These are phyloP conservation scores for Gentiana dahurica DNA, from an alignment of 257 asterid genomes.

Conservation along the genomic window DNA sequence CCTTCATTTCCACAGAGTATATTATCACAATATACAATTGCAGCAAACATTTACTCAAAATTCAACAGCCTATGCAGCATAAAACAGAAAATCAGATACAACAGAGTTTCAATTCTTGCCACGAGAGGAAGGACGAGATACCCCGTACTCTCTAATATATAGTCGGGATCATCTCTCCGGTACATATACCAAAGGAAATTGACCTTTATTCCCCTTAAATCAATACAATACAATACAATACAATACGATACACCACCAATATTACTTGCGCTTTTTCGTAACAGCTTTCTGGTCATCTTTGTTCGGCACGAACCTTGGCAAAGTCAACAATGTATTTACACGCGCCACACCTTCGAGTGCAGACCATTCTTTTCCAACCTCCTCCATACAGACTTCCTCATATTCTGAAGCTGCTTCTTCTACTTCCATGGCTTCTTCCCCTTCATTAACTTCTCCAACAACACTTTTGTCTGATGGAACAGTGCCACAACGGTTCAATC, in stretches of 20 bases:
- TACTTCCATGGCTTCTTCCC: conserved; percentile 7
- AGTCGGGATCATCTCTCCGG: too few relatives aligned
- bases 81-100: too few relatives aligned
- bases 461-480: conserved; percentile 15
- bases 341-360: conserved; percentile 76
- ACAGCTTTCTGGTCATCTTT: conserved; percentile 38
- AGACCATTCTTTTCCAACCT: conserved; percentile 50
- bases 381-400: conserved; percentile 15
- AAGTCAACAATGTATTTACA: conserved; percentile 50
- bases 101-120: too few relatives aligned
- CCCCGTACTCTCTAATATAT: too few relatives aligned
- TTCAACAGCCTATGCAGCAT: too few relatives aligned
- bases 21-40: too few relatives aligned
- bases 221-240: conserved; percentile 1
- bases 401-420: conserved; percentile 16
- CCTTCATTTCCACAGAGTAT: too few relatives aligned
- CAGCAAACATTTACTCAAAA: too few relatives aligned
- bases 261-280: conserved; percentile 29
- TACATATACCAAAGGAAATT: conserved; percentile 2
- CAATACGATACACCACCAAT: conserved; percentile 12
- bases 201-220: conserved; percentile 11
- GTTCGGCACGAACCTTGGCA: conserved; percentile 63
- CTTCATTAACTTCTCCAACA: conserved; percentile 15
- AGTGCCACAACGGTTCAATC: conserved; percentile 18
- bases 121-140: too few relatives aligned